phyloP scores from a whole-genome alignment of 2,329 filamentous ascomycete genomes.

The Knoxdaviesia capensis region DNA sequence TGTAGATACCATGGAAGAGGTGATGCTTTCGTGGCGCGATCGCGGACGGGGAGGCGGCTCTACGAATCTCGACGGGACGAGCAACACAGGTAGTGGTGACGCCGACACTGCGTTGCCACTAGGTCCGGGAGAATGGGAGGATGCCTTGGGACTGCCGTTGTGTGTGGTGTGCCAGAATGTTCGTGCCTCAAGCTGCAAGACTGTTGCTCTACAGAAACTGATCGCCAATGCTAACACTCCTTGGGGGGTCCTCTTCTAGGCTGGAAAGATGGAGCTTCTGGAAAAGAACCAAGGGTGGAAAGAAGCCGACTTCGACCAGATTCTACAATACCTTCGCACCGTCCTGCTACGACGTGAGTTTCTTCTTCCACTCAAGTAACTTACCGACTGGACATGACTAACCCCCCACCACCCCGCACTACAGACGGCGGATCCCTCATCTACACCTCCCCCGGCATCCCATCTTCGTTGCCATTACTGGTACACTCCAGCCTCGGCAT shows the following conservation, averaged over 20 bases:
- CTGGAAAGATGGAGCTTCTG: constrained; percentile 75
- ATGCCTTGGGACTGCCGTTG: constrained; percentile 66
- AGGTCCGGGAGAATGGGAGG: constrained; percentile 84
- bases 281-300: constrained; percentile 87
- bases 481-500: constrained; percentile 76
- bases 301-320: constrained; percentile 90
- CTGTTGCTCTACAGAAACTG: not conserved
- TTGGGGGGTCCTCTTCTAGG: constrained; percentile 21
- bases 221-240: constrained; percentile 1
- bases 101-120: constrained; percentile 54
- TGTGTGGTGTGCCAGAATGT: constrained; percentile 95
- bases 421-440: constrained; percentile 67
- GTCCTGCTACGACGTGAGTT: constrained; percentile 63
- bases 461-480: constrained; percentile 58
- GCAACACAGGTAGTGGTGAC: constrained; percentile 36
- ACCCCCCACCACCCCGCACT: constrained; percentile 4
- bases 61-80: constrained; percentile 40
- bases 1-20: constrained; percentile 70
- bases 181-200: constrained; percentile 12
- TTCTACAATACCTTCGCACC: constrained; percentile 81
- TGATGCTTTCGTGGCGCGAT: constrained; percentile 63
- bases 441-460: constrained; percentile 59
- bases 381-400: constrained; percentile 5
- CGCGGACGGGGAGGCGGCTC: constrained; percentile 45
- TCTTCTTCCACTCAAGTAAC: constrained; percentile 4